These are phyloP conservation scores for Cajanus cajan DNA, from an alignment of 306 rosid species.

Conservation along the genomic window DNA sequence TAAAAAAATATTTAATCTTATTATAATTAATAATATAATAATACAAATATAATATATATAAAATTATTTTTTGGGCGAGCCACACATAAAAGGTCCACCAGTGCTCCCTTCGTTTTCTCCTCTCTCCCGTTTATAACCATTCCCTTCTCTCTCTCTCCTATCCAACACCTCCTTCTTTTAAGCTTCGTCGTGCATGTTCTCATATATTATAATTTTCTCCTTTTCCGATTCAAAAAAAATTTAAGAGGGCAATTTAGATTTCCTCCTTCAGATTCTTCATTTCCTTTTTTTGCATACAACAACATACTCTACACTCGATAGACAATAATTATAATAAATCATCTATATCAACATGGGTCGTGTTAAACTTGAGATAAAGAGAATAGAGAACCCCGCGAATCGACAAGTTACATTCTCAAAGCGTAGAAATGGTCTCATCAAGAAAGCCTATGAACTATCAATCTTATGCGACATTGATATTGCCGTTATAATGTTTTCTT, in stretches of 20 bases:
- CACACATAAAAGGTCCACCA: too few species aligned
- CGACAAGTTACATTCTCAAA: slow-evolving; percentile 86
- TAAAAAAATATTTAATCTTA: too few species aligned
- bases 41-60: too few species aligned
- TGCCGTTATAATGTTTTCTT: slow-evolving; percentile 81
- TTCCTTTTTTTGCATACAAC: slow-evolving; percentile 14
- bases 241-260: slow-evolving; percentile 36
- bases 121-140: slow-evolving; percentile 60
- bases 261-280: slow-evolving; percentile 35
- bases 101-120: slow-evolving; percentile 47
- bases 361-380: slow-evolving; percentile 80
- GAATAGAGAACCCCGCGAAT: slow-evolving; percentile 72
- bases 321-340: not conserved
- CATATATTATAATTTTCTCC: slow-evolving; percentile 5
- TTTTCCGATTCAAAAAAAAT: slow-evolving; percentile 4
- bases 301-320: not conserved
- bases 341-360: slow-evolving; percentile 60
- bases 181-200: slow-evolving; percentile 49
- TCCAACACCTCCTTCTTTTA: slow-evolving; percentile 53
- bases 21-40: too few species aligned
- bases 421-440: slow-evolving; percentile 84
- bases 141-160: slow-evolving; percentile 38
- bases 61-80: too few species aligned
- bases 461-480: slow-evolving; percentile 82
- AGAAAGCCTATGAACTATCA: slow-evolving; percentile 81